phyloP scores from a whole-genome alignment of 2,329 filamentous ascomycete species.

The Geosmithia morbida region DNA sequence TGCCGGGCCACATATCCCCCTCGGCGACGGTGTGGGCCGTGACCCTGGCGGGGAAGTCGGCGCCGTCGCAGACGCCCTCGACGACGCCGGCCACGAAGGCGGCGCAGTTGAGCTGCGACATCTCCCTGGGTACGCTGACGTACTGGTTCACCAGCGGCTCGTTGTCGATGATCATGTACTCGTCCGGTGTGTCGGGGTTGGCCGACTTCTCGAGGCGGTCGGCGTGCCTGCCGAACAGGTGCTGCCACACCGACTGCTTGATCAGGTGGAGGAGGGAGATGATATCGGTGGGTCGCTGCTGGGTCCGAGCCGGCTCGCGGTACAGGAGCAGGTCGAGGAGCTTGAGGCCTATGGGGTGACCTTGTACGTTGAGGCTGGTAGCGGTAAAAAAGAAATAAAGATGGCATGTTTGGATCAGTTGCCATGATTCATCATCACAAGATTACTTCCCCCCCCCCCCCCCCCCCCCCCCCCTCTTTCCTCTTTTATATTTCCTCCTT shows the following conservation, averaged over 20 bases:
- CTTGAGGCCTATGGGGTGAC: constrained; percentile 85
- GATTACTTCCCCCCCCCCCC: no score
- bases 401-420: no score
- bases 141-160: constrained; percentile 92
- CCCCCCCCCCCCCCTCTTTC: no score
- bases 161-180: constrained; percentile 99
- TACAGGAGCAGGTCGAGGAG: constrained; percentile 91
- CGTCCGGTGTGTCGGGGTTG: constrained; percentile 68
- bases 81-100: constrained; percentile 91
- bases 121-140: constrained; percentile 84
- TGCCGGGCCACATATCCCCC: constrained; percentile 84
- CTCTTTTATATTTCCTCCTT: no score
- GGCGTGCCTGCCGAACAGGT: constrained; percentile 81
- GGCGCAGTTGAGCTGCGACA: constrained; percentile 92
- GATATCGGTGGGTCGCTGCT: constrained; percentile 72
- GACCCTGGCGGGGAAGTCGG: constrained; percentile 76
- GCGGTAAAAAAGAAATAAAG: no score
- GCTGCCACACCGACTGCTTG: constrained; percentile 79
- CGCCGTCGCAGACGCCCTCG: constrained; percentile 89
- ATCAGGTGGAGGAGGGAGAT: constrained; percentile 90
- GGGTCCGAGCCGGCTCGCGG: constrained; percentile 55
- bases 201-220: constrained; percentile 85
- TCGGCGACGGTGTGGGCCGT: constrained; percentile 68
- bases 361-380: constrained; percentile 79
- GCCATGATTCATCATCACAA: no score